Evolutionary conservation across 1,284 basidiomycete species (phyloP).

Genomic region (Athelia psychrophila): DNA sequence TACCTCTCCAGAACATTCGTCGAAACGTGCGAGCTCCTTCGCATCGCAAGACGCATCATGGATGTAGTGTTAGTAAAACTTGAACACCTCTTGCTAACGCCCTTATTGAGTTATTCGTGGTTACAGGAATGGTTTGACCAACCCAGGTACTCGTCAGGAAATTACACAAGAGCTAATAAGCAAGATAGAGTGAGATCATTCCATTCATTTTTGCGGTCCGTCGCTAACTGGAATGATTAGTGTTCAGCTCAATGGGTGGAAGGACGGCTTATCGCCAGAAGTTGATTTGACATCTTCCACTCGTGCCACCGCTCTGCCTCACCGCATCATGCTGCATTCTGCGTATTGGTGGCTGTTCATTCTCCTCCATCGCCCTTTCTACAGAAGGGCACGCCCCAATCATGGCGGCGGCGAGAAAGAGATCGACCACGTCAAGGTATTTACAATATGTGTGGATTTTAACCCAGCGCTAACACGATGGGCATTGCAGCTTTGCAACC

Average conservation of each 20-base stretch:
- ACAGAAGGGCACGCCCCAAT: slow-evolving; percentile 42
- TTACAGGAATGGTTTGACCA: slow-evolving; percentile 40
- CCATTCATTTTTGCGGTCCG: slow-evolving; percentile 2
- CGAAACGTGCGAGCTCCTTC: slow-evolving; percentile 49
- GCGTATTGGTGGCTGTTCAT: slow-evolving; percentile 65
- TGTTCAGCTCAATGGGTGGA: slow-evolving; percentile 59
- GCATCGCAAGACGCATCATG: slow-evolving; percentile 55
- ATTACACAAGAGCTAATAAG: slow-evolving; percentile 46
- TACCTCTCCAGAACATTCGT: slow-evolving; percentile 50
- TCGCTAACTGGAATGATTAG: slow-evolving; percentile 24
- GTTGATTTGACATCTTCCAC: slow-evolving; percentile 51
- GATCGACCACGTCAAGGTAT: slow-evolving; percentile 51
- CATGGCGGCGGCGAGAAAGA: slow-evolving; percentile 35
- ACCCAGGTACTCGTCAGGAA: slow-evolving; percentile 33
- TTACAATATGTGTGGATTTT: slow-evolving; percentile 4
- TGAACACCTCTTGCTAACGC: slow-evolving; percentile 6
- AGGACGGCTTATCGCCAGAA: slow-evolving; percentile 48
- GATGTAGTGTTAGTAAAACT: slow-evolving; percentile 48
- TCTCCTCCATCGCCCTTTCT: slow-evolving; percentile 65
- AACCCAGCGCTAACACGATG: not conserved
- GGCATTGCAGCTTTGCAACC: slow-evolving; percentile 50
- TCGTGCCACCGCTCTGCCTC: slow-evolving; percentile 49
- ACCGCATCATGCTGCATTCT: slow-evolving; percentile 62
- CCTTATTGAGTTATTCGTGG: not conserved
- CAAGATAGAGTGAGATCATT: slow-evolving; percentile 46